phyloP scores from a whole-genome alignment of 495 filamentous ascomycete genomes.

The Penicillium parvum region DNA sequence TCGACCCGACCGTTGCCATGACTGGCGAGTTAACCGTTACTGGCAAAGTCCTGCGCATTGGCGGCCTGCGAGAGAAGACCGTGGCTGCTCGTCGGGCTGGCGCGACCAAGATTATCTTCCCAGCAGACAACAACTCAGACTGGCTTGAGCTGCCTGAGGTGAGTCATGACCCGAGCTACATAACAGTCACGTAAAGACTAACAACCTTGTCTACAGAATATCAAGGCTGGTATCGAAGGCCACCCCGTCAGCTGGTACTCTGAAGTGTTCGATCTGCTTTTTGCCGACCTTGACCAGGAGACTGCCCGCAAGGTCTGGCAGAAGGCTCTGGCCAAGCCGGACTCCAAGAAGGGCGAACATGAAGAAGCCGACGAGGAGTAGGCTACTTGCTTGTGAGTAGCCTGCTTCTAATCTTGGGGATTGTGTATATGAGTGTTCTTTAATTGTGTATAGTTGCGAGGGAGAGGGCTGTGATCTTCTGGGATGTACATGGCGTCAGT shows the following conservation, averaged over 20 bases:
- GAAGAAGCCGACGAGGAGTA: conserved; percentile 36
- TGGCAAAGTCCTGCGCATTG: conserved; percentile 94
- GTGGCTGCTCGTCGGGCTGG: conserved; percentile 92
- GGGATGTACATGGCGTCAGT: conserved; percentile 18
- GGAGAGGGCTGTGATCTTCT: conserved; percentile 1
- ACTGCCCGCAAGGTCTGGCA: conserved; percentile 70
- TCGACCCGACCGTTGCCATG: conserved; percentile 92
- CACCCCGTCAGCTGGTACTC: conserved; percentile 88
- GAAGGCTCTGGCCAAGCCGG: conserved; percentile 59
- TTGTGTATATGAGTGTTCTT: conserved; percentile 18
- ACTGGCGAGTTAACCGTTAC: conserved; percentile 97
- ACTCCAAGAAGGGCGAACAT: conserved; percentile 41
- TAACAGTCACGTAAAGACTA: not conserved
- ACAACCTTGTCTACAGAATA: conserved; percentile 61
- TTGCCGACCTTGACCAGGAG: conserved; percentile 71
- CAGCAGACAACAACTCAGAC: conserved; percentile 87
- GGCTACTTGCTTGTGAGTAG: not conserved
- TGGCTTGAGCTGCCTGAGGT: conserved; percentile 98
- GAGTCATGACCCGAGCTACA: conserved; percentile 11
- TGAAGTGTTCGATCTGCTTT: conserved; percentile 89
- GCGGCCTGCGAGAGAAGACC: conserved; percentile 96
- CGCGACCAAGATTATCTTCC: conserved; percentile 93
- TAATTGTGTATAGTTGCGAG: conserved; percentile 18
- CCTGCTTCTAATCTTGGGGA: not conserved
- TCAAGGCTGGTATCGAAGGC: conserved; percentile 92